Conservation (phyloP, 2,329 filamentous ascomycete species). For the Hypoxylon sp. region DNA sequence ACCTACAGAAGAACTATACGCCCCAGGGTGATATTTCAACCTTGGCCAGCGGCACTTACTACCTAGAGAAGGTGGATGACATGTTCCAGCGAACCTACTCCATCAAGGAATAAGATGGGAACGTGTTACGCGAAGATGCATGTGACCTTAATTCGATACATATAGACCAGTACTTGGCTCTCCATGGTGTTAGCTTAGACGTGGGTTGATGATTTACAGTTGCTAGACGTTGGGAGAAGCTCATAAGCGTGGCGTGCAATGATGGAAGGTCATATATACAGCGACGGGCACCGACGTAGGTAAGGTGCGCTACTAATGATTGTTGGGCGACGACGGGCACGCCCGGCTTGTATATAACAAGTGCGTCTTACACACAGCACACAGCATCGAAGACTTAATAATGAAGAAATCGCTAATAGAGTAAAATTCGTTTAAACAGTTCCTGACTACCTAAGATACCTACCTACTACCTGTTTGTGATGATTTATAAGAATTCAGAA, state of each 20-base stretch:
- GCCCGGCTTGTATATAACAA: slow-evolving; percentile 49
- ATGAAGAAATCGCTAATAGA: slow-evolving; percentile 41
- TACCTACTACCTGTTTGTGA: too few relatives aligned
- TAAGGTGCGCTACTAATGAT: slow-evolving; percentile 40
- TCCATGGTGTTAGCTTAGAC: slow-evolving; percentile 40
- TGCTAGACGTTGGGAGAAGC: slow-evolving; percentile 41
- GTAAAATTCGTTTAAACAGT: not conserved
- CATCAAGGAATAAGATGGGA: slow-evolving; percentile 72
- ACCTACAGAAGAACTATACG: slow-evolving; percentile 82
- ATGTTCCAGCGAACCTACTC: slow-evolving; percentile 87
- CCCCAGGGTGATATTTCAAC: slow-evolving; percentile 76
- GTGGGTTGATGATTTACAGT: slow-evolving; percentile 31
- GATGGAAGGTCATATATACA: slow-evolving; percentile 39
- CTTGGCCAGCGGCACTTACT: slow-evolving; percentile 77
- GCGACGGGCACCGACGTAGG: slow-evolving; percentile 28
- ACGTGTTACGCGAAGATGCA: slow-evolving; percentile 36
- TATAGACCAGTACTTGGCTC: slow-evolving; percentile 40
- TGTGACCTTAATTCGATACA: slow-evolving; percentile 44
- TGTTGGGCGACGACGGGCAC: slow-evolving; percentile 32
- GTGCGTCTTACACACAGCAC: slow-evolving; percentile 26
- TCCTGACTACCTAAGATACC: too few relatives aligned
- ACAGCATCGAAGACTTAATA: slow-evolving; percentile 38
- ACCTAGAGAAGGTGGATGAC: slow-evolving; percentile 82
- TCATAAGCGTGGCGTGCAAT: slow-evolving; percentile 37
- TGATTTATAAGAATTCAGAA: not conserved